Evolutionary conservation across 73 alveolate species (phyloP).

Genomic region (Paramecium biaurelia): DNA sequence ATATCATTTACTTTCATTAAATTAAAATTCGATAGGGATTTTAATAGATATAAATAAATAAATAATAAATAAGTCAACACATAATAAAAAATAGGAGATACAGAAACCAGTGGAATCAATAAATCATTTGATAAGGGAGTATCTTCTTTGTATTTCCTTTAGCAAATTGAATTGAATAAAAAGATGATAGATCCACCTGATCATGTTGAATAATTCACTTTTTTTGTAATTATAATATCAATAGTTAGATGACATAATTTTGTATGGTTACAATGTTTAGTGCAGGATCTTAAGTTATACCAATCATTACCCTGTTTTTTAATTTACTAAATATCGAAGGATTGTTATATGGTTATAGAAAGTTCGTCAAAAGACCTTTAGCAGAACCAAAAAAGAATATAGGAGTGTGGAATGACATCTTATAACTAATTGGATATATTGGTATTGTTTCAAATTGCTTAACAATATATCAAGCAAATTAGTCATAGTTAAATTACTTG

Average conservation of each 20-base stretch:
- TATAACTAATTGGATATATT: neutral
- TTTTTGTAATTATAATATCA: neutral
- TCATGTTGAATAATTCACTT: conserved; percentile 11
- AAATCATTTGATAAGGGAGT: neutral
- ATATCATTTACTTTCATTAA: neutral
- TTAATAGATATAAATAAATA: neutral
- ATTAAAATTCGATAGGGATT: neutral
- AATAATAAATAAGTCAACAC: neutral
- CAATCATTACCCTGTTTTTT: neutral
- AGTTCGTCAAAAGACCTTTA: neutral
- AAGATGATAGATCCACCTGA: conserved; percentile 2
- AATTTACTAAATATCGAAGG: neutral
- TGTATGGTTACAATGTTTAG: conserved; percentile 19
- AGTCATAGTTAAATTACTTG: neutral
- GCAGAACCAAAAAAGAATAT: conserved; percentile 2
- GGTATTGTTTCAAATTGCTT: neutral
- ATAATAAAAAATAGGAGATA: neutral
- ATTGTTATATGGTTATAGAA: neutral
- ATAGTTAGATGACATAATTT: neutral
- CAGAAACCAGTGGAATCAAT: neutral
- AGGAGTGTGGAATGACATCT: conserved; percentile 8
- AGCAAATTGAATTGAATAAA: neutral
- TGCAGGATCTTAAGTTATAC: neutral
- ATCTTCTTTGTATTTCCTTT: neutral
- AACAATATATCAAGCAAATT: neutral